Evolutionary conservation across 768 basidiomycete genomes (phyloP), one percentile per base, ranked within the genome.

Genomic region (Termitomyces sp.): DNA sequence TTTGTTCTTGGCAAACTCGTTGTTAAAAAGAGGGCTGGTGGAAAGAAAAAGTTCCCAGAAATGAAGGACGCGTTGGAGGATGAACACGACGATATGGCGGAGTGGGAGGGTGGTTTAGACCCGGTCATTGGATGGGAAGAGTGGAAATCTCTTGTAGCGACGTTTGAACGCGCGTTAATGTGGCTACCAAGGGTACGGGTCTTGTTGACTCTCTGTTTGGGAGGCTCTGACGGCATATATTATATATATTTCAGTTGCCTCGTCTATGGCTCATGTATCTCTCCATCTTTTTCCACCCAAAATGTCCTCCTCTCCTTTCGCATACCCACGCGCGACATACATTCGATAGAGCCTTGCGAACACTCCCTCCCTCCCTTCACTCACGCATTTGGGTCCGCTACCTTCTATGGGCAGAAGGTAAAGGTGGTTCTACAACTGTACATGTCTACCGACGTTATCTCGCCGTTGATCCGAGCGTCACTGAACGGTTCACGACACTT

Each of bases 181-280:
- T 98, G 94, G 89, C 70, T 98, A 49, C 93, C 94, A 54, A 90
- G 85, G 69, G 94, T 94, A 65, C 61, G 85, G 21, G 12, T 21
- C 17, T 47, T 37, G 30, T 46, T 27, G 27, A 52, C 43, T 19
- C 11, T 51, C 37, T 54, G 25, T 59, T 27, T 4, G 3, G 41
- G 16, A 21, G 44, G 17, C 5, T n/a, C 35, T 44, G 42, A 46
- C 30, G 27, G 28, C 54, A 11, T 55, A 25, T 52, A 30, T 35
- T 54, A 11, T 55, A 25, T 52, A 30, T 35, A 53, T 23, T 35
- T 34, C 62, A 98, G 94, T 80, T 98, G 66, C 97, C 97, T 3
- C 84, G 91, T 43, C 69, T 98, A 67, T 99, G 97, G 97, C 72
- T 97, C 45, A 85, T 94, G 76, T 98, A 98, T 71, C 77, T 93